phyloP scores from a whole-genome alignment of 352 stramenopile genomes.

The Phytophthora crassamura region DNA sequence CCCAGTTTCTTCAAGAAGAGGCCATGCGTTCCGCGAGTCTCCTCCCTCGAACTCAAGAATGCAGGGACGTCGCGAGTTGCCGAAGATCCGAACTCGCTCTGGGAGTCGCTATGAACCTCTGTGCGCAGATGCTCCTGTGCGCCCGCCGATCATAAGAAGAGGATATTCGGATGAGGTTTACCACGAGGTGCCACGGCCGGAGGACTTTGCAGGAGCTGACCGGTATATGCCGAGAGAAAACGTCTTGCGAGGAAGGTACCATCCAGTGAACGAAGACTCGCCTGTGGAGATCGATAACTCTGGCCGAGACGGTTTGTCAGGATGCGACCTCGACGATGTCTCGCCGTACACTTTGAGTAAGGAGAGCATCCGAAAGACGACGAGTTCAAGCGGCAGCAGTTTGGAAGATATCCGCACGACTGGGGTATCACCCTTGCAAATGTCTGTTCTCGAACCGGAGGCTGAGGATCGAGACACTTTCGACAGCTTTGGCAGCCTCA shows the following conservation, averaged over 20 bases:
- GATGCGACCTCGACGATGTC: slow-evolving; percentile 28
- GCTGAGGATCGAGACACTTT: slow-evolving; percentile 39
- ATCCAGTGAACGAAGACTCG: slow-evolving; percentile 12
- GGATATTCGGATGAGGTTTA: slow-evolving; percentile 21
- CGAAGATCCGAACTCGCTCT: slow-evolving; percentile 23
- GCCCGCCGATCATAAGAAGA: slow-evolving; percentile 20
- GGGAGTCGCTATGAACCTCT: slow-evolving; percentile 19
- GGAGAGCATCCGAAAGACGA: slow-evolving; percentile 43
- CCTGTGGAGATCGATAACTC: slow-evolving; percentile 33
- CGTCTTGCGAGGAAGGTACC: slow-evolving; percentile 3
- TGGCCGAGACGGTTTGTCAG: slow-evolving; percentile 7
- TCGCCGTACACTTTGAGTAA: slow-evolving; percentile 30
- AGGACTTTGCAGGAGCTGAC: slow-evolving; percentile 17
- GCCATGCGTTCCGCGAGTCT: slow-evolving; percentile 13
- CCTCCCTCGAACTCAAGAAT: slow-evolving; percentile 8
- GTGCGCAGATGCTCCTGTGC: slow-evolving; percentile 6
- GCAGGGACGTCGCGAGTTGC: slow-evolving; percentile 13
- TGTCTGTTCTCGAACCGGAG: slow-evolving; percentile 22
- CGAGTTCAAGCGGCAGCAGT: slow-evolving; percentile 43
- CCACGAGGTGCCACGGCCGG: not conserved
- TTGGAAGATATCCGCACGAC: slow-evolving; percentile 22
- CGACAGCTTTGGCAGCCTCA: slow-evolving; percentile 41
- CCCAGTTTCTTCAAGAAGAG: slow-evolving; percentile 13
- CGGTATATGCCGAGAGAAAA: slow-evolving; percentile 5
- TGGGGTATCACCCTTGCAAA: slow-evolving; percentile 12